Evolutionary conservation across 2,329 filamentous ascomycete genomes (phyloP).

Genomic region (Hymenoscyphus fructigenus): DNA sequence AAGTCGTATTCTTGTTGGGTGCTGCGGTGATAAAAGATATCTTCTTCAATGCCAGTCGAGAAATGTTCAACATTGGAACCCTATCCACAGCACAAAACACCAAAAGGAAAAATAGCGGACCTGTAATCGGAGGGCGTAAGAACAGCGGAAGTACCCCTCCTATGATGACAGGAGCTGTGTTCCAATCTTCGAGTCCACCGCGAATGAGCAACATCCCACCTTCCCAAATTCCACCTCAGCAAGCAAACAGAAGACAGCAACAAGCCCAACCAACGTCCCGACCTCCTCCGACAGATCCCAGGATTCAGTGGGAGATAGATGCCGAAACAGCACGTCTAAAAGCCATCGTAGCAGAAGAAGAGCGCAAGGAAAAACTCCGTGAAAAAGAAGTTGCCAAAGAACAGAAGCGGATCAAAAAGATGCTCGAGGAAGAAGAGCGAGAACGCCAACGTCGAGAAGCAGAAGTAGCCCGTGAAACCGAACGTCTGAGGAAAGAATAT

Average conservation of each 20-base stretch:
- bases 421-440: conserved; percentile 65
- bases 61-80: conserved; percentile 73
- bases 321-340: conserved; percentile 75
- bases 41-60: conserved; percentile 62
- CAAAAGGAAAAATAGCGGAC: conserved; percentile 33
- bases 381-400: conserved; percentile 56
- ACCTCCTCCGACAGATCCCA: conserved; percentile 31
- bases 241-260: conserved; percentile 19
- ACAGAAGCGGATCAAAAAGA: conserved; percentile 59
- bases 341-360: conserved; percentile 46
- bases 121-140: conserved; percentile 27
- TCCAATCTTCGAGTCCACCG: conserved; percentile 12
- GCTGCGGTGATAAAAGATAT: conserved; percentile 66
- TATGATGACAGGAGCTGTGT: conserved; percentile 32
- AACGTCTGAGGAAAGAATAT: conserved; percentile 69
- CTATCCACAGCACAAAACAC: conserved; percentile 34
- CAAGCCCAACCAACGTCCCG: conserved; percentile 10
- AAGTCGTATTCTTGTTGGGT: conserved; percentile 70
- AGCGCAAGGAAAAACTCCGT: conserved; percentile 43
- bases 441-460: conserved; percentile 56
- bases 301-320: conserved; percentile 54
- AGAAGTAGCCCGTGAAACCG: conserved; percentile 76
- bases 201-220: conserved; percentile 19
- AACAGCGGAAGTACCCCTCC: conserved; percentile 20
- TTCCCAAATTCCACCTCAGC: conserved; percentile 26